phyloP scores from a whole-genome alignment of 805 yeast genomes.

The Yarrowia sp. region DNA sequence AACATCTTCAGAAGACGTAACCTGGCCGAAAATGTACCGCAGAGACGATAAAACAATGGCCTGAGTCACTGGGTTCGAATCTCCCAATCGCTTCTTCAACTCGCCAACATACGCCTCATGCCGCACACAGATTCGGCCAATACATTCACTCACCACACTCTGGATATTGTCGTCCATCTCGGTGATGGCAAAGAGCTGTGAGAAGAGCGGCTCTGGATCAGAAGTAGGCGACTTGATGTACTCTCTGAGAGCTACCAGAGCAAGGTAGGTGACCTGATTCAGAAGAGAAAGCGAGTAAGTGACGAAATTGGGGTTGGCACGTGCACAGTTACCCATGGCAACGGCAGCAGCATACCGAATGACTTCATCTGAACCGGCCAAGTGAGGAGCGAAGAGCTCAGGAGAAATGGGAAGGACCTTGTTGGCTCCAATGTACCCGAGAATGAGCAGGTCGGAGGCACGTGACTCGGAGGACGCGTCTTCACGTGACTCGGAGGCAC shows the following conservation, averaged over 20 bases:
- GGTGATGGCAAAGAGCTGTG: conserved; percentile 2
- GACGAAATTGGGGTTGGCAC: conserved; percentile 7
- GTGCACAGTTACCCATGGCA: conserved; percentile 15
- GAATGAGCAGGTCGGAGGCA: conserved; percentile 39
- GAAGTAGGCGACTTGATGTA: conserved; percentile 1
- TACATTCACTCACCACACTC: conserved; percentile 33
- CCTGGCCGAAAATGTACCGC: conserved; percentile 41
- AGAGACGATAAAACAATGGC: conserved; percentile 41
- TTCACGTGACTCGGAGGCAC: background rate
- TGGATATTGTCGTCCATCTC: conserved; percentile 28
- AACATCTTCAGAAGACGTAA: conserved; percentile 13
- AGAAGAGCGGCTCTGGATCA: conserved; percentile 2
- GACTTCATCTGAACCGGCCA: conserved; percentile 40
- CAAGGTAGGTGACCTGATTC: conserved; percentile 3
- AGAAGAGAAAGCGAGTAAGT: background rate
- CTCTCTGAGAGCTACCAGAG: conserved; percentile 16
- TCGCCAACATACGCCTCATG: conserved; percentile 37
- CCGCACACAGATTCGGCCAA: conserved; percentile 34
- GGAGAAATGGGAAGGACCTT: conserved; percentile 39
- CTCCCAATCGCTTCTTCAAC: conserved; percentile 35
- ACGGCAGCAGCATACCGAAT: conserved; percentile 48
- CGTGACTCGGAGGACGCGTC: background rate
- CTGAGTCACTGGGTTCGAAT: conserved; percentile 31
- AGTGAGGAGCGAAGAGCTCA: conserved; percentile 41
- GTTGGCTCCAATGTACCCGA: conserved; percentile 51